Evolutionary conservation across 2,329 filamentous ascomycete species (phyloP), one percentile per base, ranked within the genome.

Genomic region (Furcasterigmium furcatum): DNA sequence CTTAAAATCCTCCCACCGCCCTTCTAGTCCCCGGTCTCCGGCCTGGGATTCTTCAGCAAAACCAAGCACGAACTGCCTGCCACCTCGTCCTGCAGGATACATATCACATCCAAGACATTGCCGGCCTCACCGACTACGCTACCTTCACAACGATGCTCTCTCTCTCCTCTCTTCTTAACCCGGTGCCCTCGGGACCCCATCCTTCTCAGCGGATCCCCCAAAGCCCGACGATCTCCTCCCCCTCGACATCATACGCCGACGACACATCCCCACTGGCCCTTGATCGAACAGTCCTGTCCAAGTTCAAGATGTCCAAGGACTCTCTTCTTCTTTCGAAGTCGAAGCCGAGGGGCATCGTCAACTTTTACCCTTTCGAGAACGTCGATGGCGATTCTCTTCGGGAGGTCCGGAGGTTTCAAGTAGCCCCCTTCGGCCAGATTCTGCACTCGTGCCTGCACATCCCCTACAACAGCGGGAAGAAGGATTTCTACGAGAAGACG

Each of bases 391-490:
- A 70, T 19, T 72, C 86, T 14, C 66, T 74, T 9, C 66, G 69
- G 13, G 74, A 84, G 51, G 79, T 94, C 49, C 67, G 70, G 32
- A 72, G 70, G 32, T 92, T 87, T 58, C 71, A 79, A 14, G 72
- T 96, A 44, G 77, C 74, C 45, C 87, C 88, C 1, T 72, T 84
- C 53, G 80, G 80, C 2, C 70, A 74, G 50, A 89, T 86, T 50
- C 67, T 71, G 39, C 70, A 78, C 24, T 85, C 75, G 49, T 79
- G 80, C 53, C 76, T 84, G 43, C 90, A 92, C 58, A 95, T 96
- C 48, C 92, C 92, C 0, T 97, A 97, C 67, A 91, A 90, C 59
- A 96, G 91, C 62, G 88, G 90, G 54, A 97, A 96, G 74, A 95
- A 95, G 65, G 79, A 85, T 49, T 95, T 96, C 58, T 80, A 84